phyloP scores from a whole-genome alignment of 768 basidiomycete genomes.

The Amanita muscaria region DNA sequence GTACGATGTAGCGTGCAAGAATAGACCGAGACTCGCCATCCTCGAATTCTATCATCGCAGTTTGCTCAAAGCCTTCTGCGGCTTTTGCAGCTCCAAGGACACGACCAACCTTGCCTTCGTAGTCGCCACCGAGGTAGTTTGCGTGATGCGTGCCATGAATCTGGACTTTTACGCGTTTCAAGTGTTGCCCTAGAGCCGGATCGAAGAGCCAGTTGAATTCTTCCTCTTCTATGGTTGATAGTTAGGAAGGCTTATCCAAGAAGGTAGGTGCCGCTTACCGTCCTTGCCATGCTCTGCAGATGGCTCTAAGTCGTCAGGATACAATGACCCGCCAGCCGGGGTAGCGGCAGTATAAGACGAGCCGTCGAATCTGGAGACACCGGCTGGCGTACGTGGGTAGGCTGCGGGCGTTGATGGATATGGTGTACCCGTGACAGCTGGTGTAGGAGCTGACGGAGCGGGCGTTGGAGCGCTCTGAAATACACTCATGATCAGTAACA shows the following conservation, averaged over 20 bases:
- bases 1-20: conserved; percentile 21
- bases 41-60: conserved; percentile 25
- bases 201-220: conserved; percentile 37
- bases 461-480: conserved; percentile 45
- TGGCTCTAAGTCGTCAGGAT: conserved; percentile 1
- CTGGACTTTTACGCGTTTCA: conserved; percentile 30
- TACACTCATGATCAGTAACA: no score
- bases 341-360: conserved; percentile 28
- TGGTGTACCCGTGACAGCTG: conserved; percentile 18
- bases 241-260: conserved; percentile 5
- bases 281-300: conserved; percentile 6
- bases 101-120: conserved; percentile 22
- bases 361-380: conserved; percentile 13
- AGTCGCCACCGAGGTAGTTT: conserved; percentile 29
- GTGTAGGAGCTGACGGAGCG: conserved; percentile 38
- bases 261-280: not conserved
- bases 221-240: conserved; percentile 17
- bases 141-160: conserved; percentile 25
- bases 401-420: conserved; percentile 30
- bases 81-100: conserved; percentile 25
- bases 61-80: conserved; percentile 26
- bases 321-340: conserved; percentile 16
- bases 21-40: conserved; percentile 21
- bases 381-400: conserved; percentile 22
- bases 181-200: conserved; percentile 18